Evolutionary conservation across 306 rosid genomes (phyloP).

Genomic region (Cucumis sativus): Cucumber_9930_V3 NC_026657.2:8764501-8765000

Average conservation of each 20-base stretch:
- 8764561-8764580: too few species aligned
- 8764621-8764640: too few species aligned
- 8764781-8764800: slow-evolving; percentile 30
- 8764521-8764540: too few species aligned
- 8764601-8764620: too few species aligned
- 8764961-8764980: slow-evolving; percentile 67
- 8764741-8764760: slow-evolving; percentile 51
- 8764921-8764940: slow-evolving; percentile 42
- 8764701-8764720: neutral
- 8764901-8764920: slow-evolving; percentile 24
- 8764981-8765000: neutral
- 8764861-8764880: slow-evolving; percentile 81
- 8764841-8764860: slow-evolving; percentile 91
- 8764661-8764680: too few species aligned
- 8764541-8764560: too few species aligned
- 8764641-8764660: too few species aligned
- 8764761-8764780: slow-evolving; percentile 40
- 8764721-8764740: slow-evolving; percentile 44
- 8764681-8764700: neutral
- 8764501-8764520: too few species aligned
- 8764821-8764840: slow-evolving; percentile 57
- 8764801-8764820: slow-evolving; percentile 25
- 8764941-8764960: slow-evolving; percentile 82
- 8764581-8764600: too few species aligned
- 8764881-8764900: slow-evolving; percentile 15